Percentiles rank a stretch among this genome's conserved stretches.
These are phyloP conservation scores for Fusarium coffeatum DNA, from an alignment of 2,329 filamentous ascomycete species.

Conservation along the genomic window DNA sequence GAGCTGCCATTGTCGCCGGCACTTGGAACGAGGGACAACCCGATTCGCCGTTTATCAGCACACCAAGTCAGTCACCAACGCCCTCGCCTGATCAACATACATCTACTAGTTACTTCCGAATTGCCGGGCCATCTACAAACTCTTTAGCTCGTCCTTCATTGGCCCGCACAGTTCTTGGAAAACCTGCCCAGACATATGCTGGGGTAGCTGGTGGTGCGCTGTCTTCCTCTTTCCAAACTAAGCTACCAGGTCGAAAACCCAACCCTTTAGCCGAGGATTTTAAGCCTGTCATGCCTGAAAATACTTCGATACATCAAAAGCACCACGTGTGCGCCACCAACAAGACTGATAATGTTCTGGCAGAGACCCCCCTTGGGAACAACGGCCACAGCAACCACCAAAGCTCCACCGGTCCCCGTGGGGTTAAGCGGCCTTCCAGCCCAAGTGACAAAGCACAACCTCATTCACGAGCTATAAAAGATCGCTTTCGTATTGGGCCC, in stretches of 20 bases:
- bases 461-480: constrained; percentile 30
- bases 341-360: constrained; percentile 36
- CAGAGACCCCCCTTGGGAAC: constrained; percentile 1
- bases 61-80: constrained; percentile 41
- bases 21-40: constrained; percentile 74
- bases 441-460: constrained; percentile 24
- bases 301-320: constrained; percentile 4
- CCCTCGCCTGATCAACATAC: constrained; percentile 29
- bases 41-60: constrained; percentile 62
- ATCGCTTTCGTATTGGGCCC: constrained; percentile 35
- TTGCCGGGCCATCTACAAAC: constrained; percentile 21
- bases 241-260: constrained; percentile 11
- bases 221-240: constrained; percentile 21
- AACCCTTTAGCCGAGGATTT: constrained; percentile 10
- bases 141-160: constrained; percentile 12
- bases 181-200: constrained; percentile 29
- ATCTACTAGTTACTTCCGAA: constrained; percentile 36
- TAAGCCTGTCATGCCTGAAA: constrained; percentile 8
- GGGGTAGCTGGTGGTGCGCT: constrained; percentile 23
- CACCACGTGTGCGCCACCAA: constrained; percentile 10
- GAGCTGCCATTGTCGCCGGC: constrained; percentile 65
- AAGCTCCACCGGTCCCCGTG: constrained; percentile 41
- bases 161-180: constrained; percentile 28
- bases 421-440: constrained; percentile 52
- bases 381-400: constrained; percentile 14